Evolutionary conservation across 2,329 filamentous ascomycete genomes (phyloP), one percentile per base, ranked within the genome.

Genomic region (Nigrospora osmanthi): DNA sequence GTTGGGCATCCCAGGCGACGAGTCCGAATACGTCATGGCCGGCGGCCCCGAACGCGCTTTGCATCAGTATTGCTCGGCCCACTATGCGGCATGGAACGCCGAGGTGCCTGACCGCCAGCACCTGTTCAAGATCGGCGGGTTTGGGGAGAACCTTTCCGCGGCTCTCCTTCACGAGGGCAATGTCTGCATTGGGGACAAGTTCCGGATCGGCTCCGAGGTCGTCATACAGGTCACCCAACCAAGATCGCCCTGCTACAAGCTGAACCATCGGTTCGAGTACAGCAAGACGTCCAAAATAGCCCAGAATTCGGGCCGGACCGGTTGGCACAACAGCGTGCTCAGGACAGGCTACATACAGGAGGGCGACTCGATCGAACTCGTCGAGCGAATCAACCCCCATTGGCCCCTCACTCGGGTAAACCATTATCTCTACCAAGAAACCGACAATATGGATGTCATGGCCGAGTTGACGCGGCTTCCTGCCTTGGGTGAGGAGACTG

Each of bases 201-300:
- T 81, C 15, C 64, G 69, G 0, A 69, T 83, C 9, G 71, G 59
- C 9, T 42, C 49, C 11, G 54, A 55, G 14, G 69, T 76, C 2
- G 45, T 78, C 12, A 62, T 83, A 0, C 74, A 84, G 53, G 76
- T 83, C n/a, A 75, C 71, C 45, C 66, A 82, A 43, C 77, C 78
- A 0, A 69, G 81, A 12, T 73, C 79, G 52, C 81, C 81, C 3
- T 85, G 81, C 63, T 84, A 74, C 61, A 85, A 84, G 56, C 69
- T 85, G 6, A 85, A 85, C 52, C 80, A 83, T 49, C 77, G 81
- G 3, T 85, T 85, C 55, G 70, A 75, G 32, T 62, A 81, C 17
- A 77, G 76, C 54, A 73, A 79, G 45, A 81, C 84, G 63, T 75
- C 80, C 1, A 72, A 71, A 3, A 58, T 70, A 17, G 74, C 76